A percentile compares a stretch with the other conserved stretches of the same genome.
Conservation (phyloP, 192 early-diverging fungal genomes). For the Dissophora globulifera region DNA sequence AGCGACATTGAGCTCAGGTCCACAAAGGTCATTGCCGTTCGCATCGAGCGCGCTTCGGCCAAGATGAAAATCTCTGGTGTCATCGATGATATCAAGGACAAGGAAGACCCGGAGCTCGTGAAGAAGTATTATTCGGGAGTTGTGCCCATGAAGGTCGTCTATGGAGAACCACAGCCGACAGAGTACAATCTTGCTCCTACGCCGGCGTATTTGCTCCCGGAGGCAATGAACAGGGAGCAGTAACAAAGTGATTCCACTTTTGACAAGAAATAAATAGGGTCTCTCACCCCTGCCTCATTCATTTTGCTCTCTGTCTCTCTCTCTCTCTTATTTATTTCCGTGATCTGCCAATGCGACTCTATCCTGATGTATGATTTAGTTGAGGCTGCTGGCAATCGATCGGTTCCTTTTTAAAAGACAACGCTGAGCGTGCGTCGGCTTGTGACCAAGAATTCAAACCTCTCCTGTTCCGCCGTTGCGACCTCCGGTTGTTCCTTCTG, state of each 20-base stretch:
- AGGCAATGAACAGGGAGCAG: slow-evolving; percentile 32
- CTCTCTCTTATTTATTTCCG: no score
- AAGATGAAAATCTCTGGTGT: slow-evolving; percentile 21
- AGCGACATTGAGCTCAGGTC: slow-evolving; percentile 40
- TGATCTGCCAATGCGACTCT: no score
- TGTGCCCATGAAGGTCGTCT: slow-evolving; percentile 30
- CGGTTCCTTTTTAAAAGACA: slow-evolving; percentile 39
- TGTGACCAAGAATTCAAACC: slow-evolving; percentile 50
- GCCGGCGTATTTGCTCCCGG: slow-evolving; percentile 33
- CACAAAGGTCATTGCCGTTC: slow-evolving; percentile 47
- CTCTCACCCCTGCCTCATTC: no score
- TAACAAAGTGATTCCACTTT: no score
- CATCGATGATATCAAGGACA: slow-evolving; percentile 34
- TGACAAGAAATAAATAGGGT: no score
- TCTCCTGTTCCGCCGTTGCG: slow-evolving; percentile 44
- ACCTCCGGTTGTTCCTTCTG: slow-evolving; percentile 28
- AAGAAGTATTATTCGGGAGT: slow-evolving; percentile 38
- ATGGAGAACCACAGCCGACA: slow-evolving; percentile 25
- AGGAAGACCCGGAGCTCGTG: slow-evolving; percentile 24
- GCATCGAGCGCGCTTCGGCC: slow-evolving; percentile 33
- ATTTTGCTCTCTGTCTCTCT: no score
- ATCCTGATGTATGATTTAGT: no score
- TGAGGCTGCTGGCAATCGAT: no score
- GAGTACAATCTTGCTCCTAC: slow-evolving; percentile 9
- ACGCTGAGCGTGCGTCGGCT: slow-evolving; percentile 47